Percentiles rank a stretch among this genome's conserved stretches.
phyloP scores from a whole-genome alignment of 257 asterid genomes.

The Nemophila menziesii region DNA sequence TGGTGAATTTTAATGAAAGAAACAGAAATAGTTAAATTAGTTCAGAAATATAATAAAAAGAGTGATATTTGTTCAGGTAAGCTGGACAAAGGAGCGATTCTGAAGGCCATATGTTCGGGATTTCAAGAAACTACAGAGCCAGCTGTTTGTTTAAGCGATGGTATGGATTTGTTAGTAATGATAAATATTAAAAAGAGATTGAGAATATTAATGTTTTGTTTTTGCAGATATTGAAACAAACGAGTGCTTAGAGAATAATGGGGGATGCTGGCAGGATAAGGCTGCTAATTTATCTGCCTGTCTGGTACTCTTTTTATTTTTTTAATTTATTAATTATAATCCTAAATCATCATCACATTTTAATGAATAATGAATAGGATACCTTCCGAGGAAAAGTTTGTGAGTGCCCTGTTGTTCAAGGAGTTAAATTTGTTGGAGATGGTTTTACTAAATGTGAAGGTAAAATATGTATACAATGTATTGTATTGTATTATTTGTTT shows the following conservation, averaged over 20 bases:
- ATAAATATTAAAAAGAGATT: too few relatives aligned
- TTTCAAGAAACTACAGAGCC: slow-evolving; percentile 67
- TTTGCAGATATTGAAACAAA: slow-evolving; percentile 75
- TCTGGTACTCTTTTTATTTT: slow-evolving; percentile 74
- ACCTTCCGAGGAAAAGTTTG: slow-evolving; percentile 93
- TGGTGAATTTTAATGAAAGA: not conserved
- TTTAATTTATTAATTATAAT: too few relatives aligned
- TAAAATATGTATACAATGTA: slow-evolving; percentile 12
- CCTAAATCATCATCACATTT: not conserved
- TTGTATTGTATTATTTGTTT: not conserved
- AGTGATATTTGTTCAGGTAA: slow-evolving; percentile 26
- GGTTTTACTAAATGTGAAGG: slow-evolving; percentile 92
- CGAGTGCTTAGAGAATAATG: slow-evolving; percentile 76
- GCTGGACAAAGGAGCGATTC: slow-evolving; percentile 55
- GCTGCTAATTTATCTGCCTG: slow-evolving; percentile 75
- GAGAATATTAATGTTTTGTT: slow-evolving; percentile 8
- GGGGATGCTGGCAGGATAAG: slow-evolving; percentile 96
- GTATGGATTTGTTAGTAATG: slow-evolving; percentile 11
- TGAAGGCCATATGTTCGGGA: slow-evolving; percentile 56
- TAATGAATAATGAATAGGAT: slow-evolving; percentile 35
- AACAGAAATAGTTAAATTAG: too few relatives aligned
- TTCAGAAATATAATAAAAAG: not conserved
- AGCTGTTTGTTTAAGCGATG: slow-evolving; percentile 41
- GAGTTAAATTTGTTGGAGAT: slow-evolving; percentile 75
- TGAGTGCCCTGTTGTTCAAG: slow-evolving; percentile 80